A percentile compares a stretch with the other conserved stretches of the same genome.
These are phyloP conservation scores for Erysiphe neolycopersici DNA, from an alignment of 2,329 filamentous ascomycete genomes.

Conservation along the genomic window DNA sequence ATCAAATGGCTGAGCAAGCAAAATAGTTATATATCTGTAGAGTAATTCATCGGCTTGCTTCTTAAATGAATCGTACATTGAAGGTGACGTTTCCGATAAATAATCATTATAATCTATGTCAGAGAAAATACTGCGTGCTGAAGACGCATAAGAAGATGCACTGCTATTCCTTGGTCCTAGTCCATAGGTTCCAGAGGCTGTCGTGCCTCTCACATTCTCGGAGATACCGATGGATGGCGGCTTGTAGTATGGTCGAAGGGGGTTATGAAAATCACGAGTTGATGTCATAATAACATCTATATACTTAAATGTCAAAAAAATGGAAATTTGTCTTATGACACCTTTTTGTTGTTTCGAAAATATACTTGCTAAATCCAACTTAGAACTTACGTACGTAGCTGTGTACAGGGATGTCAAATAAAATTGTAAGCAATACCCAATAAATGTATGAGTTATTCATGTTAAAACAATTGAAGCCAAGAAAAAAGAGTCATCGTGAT, in stretches of 20 bases:
- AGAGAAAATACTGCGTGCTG: constrained; percentile 62
- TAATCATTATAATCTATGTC: constrained; percentile 87
- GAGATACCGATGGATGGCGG: constrained; percentile 38
- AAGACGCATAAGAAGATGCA: constrained; percentile 26
- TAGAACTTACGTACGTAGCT: too few species aligned
- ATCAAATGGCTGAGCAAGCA: constrained; percentile 89
- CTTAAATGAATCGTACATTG: constrained; percentile 45
- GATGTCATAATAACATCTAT: constrained; percentile 2
- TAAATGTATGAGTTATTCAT: too few species aligned
- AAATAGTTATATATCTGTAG: constrained; percentile 73
- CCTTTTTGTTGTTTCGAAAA: too few species aligned
- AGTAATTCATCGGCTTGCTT: constrained; percentile 59
- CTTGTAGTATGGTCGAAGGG: constrained; percentile 31
- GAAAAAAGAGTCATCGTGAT: too few species aligned
- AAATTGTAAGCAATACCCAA: too few species aligned
- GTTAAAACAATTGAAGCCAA: too few species aligned
- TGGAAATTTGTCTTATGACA: too few species aligned
- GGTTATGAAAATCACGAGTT: constrained; percentile 26
- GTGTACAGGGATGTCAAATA: too few species aligned
- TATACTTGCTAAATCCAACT: too few species aligned
- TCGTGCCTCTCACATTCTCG: constrained; percentile 17
- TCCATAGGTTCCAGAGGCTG: constrained; percentile 10
- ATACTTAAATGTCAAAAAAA: too few species aligned
- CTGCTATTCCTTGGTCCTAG: constrained; percentile 13
- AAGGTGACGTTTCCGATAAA: constrained; percentile 48